Evolutionary conservation across 2,329 filamentous ascomycete species (phyloP), one percentile per base, ranked within the genome.

Genomic region (Thielaviopsis ethacetica): DNA sequence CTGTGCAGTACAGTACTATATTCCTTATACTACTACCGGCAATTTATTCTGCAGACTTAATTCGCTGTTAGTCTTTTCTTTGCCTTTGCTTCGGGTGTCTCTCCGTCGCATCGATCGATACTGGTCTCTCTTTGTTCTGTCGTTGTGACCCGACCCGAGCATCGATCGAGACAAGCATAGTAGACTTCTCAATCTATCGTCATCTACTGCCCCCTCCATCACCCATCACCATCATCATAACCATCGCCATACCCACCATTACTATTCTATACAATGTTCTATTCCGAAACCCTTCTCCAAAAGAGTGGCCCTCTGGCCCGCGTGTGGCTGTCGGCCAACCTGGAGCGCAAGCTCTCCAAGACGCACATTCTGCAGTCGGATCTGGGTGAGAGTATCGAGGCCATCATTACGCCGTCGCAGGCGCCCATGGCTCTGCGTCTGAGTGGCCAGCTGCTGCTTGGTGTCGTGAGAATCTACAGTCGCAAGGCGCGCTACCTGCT

Each of bases 311-410:
- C 93, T 68, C 75, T 98, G 77, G 93, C 93, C 73, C 88, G 90
- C 69, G 91, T 97, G 75, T 98, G 93, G 93, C 82, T 97, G 62
- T 95, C 93, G 34, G 90, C 93, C 75, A 98, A 97, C 73, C 79
- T 97, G 64, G 93, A 97, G 80, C 90, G 91, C 77, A 98, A 97
- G 76, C 83, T 98, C 62, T 95, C 91, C 65, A 98, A 98, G 75
- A 90, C 89, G 63, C 90, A 96, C 68, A 93, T 97, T 65, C 72
- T 98, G 63, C 89, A 95, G 69, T 91, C 91, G 61, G 94, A 95
- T 73, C 86, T 98, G 65, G 86, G 91, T 67, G 88, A 90, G 74
- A 95, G 91, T 71, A 91, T 98, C 64, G 86, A 89, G 71, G 89
- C 90, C 65, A 98, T 98, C 71, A 93, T 97, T 65, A 88, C 88